These are phyloP conservation scores for Neurospora sp. DNA, from an alignment of 495 filamentous ascomycete genomes.

Conservation along the genomic window DNA sequence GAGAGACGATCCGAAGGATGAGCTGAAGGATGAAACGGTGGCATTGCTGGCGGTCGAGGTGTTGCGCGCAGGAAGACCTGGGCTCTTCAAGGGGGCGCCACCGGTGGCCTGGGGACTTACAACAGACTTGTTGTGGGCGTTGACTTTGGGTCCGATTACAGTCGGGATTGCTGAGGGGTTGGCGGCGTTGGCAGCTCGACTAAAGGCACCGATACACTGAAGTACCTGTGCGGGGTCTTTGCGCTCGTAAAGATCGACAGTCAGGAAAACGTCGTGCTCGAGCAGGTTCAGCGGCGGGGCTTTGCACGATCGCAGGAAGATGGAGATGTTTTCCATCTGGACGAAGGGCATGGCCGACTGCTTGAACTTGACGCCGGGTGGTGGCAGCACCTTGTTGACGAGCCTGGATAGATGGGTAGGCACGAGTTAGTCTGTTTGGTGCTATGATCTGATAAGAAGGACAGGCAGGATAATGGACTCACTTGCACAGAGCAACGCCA, in stretches of 20 bases:
- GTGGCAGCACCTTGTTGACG: slow-evolving; percentile 67
- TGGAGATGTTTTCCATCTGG: slow-evolving; percentile 98
- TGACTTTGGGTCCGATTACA: slow-evolving; percentile 55
- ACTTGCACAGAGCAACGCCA: slow-evolving; percentile 89
- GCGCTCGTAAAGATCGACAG: slow-evolving; percentile 90
- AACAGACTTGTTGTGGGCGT: slow-evolving; percentile 41
- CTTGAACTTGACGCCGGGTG: slow-evolving; percentile 70
- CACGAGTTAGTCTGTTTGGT: slow-evolving; percentile 11
- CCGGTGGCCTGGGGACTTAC: slow-evolving; percentile 67
- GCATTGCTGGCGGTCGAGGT: slow-evolving; percentile 59
- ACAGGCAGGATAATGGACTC: slow-evolving; percentile 20
- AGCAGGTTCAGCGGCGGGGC: slow-evolving; percentile 74
- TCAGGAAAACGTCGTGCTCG: slow-evolving; percentile 92
- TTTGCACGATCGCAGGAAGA: slow-evolving; percentile 85
- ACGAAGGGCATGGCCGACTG: slow-evolving; percentile 91
- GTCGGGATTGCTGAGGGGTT: slow-evolving; percentile 64
- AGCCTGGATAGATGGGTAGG: slow-evolving; percentile 44
- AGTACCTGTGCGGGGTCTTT: slow-evolving; percentile 97
- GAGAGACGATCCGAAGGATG: slow-evolving; percentile 31
- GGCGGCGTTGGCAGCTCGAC: slow-evolving; percentile 68
- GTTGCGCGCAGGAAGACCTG: slow-evolving; percentile 42
- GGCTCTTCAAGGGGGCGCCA: slow-evolving; percentile 4
- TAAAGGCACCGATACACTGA: slow-evolving; percentile 88
- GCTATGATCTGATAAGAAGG: not conserved
- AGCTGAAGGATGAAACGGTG: slow-evolving; percentile 19